Conservation (phyloP, 176 grass and related monocot genomes). For the Areca catechu region DNA sequence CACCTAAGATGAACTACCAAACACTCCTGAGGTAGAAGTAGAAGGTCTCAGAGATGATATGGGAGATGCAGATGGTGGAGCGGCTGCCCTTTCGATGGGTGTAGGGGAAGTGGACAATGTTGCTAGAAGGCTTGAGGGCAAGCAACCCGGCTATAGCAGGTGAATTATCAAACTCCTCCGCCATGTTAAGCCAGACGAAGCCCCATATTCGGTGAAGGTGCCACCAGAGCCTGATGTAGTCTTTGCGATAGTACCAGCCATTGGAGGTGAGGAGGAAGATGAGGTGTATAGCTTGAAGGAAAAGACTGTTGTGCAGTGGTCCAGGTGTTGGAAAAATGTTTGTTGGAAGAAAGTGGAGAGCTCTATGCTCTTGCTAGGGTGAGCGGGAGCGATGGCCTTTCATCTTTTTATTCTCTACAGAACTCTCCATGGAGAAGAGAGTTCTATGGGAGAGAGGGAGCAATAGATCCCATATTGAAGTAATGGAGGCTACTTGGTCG, state of each 20-base stretch:
- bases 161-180: constrained; percentile 64
- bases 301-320: no score
- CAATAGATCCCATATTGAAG: no score
- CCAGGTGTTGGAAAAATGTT: no score
- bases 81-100: constrained; percentile 67
- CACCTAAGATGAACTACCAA: constrained; percentile 92
- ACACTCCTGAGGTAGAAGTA: constrained; percentile 53
- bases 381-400: no score
- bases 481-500: no score
- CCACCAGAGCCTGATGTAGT: constrained; percentile 97
- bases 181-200: constrained; percentile 83
- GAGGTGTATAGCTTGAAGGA: no score
- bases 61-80: constrained; percentile 85
- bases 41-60: constrained; percentile 87
- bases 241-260: constrained; percentile 76
- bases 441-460: no score
- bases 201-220: constrained; percentile 68
- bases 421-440: no score
- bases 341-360: no score
- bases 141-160: constrained; percentile 34
- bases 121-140: constrained; percentile 49
- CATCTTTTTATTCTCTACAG: no score
- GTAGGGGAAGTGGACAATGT: constrained; percentile 76
- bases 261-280: no score
- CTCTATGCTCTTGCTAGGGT: no score